These are phyloP conservation scores for Oryza glaberrima DNA, from an alignment of 176 grass and related monocot genomes.

Conservation along the genomic window DNA sequence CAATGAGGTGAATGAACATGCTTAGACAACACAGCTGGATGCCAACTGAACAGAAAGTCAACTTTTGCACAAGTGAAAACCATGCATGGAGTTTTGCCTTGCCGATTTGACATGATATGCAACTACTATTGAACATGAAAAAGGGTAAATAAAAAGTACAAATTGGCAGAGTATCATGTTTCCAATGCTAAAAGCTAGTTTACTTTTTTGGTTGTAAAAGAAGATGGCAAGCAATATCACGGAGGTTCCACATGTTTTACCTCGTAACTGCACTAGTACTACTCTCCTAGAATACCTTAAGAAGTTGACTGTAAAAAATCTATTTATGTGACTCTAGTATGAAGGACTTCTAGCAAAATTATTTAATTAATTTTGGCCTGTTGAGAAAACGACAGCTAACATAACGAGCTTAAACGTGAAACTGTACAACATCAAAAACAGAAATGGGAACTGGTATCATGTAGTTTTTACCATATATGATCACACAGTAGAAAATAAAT, in stretches of 20 bases:
- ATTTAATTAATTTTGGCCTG: background rate
- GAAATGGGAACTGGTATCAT: background rate
- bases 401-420: background rate
- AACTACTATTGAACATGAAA: background rate
- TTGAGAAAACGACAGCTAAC: background rate
- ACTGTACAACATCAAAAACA: background rate
- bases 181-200: background rate
- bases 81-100: background rate
- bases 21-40: conserved; percentile 20
- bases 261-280: background rate
- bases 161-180: background rate
- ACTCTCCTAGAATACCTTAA: background rate
- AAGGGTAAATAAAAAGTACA: background rate
- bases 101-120: background rate
- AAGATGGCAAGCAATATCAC: background rate
- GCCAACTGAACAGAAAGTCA: background rate
- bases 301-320: background rate
- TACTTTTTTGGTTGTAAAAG: background rate
- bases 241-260: background rate
- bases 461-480: background rate
- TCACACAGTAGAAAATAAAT: background rate
- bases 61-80: background rate
- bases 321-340: background rate
- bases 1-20: conserved; percentile 21
- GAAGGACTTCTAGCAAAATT: background rate